Evolutionary conservation across 148 eudicot species (phyloP).

Genomic region (Vaccinium vitisidaea): DNA sequence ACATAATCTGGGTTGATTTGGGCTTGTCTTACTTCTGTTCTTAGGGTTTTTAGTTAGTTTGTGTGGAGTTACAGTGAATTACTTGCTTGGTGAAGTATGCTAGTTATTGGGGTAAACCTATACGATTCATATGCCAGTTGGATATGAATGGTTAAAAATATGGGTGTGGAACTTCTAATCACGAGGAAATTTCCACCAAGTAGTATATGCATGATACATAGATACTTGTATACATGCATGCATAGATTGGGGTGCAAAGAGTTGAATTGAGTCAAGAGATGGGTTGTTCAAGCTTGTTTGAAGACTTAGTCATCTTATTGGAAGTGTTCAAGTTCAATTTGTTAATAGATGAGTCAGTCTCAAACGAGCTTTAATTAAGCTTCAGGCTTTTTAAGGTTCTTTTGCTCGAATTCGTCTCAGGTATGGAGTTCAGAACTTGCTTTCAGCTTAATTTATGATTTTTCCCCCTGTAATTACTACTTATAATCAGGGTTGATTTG

Average conservation of each 20-base stretch:
- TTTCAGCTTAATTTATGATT: conserved; percentile 4
- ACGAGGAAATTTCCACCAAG: background rate
- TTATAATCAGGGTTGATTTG: background rate
- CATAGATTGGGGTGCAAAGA: background rate
- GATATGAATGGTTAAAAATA: background rate
- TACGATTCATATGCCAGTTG: background rate
- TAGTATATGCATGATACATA: background rate
- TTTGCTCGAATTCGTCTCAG: conserved; percentile 13
- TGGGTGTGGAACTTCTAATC: background rate
- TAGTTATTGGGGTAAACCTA: no score
- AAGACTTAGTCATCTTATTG: background rate
- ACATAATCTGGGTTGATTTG: background rate
- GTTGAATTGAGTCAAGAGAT: background rate
- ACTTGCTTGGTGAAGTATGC: background rate
- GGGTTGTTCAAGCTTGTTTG: background rate
- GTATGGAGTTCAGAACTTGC: conserved; percentile 9
- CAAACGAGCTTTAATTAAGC: background rate
- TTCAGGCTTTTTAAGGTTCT: background rate
- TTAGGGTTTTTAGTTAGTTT: conserved; percentile 18
- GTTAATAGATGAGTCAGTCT: background rate
- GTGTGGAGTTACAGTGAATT: background rate
- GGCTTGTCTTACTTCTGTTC: background rate
- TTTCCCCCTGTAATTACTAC: background rate
- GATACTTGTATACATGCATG: background rate
- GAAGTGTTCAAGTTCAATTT: conserved; percentile 3